Evolutionary conservation across 1,284 basidiomycete genomes (phyloP), one percentile per base, ranked within the genome.

Genomic region (Gymnopus androsaceus): DNA sequence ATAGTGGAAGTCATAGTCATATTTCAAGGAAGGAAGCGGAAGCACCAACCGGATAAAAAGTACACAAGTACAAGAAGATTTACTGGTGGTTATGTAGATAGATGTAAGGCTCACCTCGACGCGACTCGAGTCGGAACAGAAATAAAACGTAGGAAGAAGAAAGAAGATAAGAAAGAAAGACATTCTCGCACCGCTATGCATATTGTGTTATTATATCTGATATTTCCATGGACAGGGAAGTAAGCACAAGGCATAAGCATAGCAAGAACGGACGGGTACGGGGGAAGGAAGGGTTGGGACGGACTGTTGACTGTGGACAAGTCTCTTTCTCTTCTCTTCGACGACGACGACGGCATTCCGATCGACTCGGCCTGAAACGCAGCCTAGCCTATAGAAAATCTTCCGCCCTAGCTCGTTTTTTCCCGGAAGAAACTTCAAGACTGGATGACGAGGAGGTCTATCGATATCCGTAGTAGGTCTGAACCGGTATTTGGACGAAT

Each of bases 401-500:
- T 72, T 91, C 88, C 12, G 88, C 89, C 61, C 88, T 75, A 33
- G 88, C 87, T 52, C 88, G 76, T 69, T 91, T 91, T 75, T 85
- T 89, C 50, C 88, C 88, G 59, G 87, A 78, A 56, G 80, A 73
- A 63, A 88, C 87, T 59, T 88, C 85, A n/a, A n/a, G n/a, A n/a
- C n/a, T n/a, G n/a, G n/a, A n/a, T n/a, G n/a, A n/a, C n/a, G n/a
- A n/a, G n/a, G n/a, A n/a, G n/a, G n/a, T n/a, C n/a, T n/a, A n/a
- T n/a, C n/a, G n/a, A n/a, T n/a, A n/a, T n/a, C n/a, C n/a, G n/a
- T n/a, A n/a, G n/a, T n/a, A n/a, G 77, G 77, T 23, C 77, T 70
- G 68, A 82, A 81, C 62, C 84, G 84, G 74, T 95, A 95, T 68
- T 82, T 85, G n/a, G 80, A 69, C 62, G 87, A 76, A 63, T 83